Conservation (phyloP, 2,329 filamentous ascomycete genomes). For the Ophiostoma tasmaniense region DNA sequence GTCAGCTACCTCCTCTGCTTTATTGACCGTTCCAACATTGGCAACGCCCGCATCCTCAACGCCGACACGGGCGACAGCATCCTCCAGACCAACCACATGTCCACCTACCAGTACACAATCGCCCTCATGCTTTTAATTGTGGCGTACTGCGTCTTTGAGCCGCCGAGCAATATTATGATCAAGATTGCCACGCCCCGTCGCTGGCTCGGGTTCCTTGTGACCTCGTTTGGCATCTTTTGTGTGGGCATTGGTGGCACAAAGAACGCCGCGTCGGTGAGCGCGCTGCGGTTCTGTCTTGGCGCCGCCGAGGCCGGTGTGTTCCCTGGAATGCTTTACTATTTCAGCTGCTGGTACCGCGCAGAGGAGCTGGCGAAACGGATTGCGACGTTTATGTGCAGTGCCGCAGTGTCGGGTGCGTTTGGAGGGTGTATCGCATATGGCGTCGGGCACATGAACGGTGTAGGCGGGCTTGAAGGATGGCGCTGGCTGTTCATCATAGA, state of each 20-base stretch:
- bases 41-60: constrained; percentile 56
- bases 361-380: neutral
- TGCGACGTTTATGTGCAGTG: neutral
- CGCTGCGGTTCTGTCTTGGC: neutral
- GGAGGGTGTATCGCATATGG: neutral
- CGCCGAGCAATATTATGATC: constrained; percentile 58
- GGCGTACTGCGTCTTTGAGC: constrained; percentile 52
- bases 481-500: neutral
- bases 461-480: neutral
- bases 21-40: neutral
- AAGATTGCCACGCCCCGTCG: constrained; percentile 54
- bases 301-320: neutral
- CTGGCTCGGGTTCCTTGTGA: constrained; percentile 59
- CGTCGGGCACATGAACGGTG: neutral
- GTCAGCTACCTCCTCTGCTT: neutral
- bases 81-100: constrained; percentile 53
- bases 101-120: constrained; percentile 50
- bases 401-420: neutral
- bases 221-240: constrained; percentile 49
- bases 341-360: neutral
- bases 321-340: neutral
- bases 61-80: constrained; percentile 51
- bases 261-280: neutral
- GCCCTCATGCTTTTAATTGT: constrained; percentile 54
- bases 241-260: neutral